A percentile compares a stretch with the other conserved stretches of the same genome.
These are phyloP conservation scores for Sarocladiaceae sp. DNA, from an alignment of 2,329 filamentous ascomycete genomes.

Conservation along the genomic window DNA sequence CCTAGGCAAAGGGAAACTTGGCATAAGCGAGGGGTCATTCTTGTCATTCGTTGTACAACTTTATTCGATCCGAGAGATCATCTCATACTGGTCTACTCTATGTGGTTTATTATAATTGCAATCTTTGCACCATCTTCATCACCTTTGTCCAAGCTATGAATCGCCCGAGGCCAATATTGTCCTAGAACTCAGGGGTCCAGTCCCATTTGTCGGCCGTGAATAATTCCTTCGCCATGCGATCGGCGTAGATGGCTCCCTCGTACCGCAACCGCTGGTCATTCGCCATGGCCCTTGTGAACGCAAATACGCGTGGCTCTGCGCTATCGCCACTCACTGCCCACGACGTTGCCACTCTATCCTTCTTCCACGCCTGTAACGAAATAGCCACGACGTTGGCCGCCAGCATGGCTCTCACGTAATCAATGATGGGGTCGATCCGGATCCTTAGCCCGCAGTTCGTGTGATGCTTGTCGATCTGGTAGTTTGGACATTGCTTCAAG, in stretches of 20 bases:
- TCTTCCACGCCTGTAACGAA: constrained; percentile 39
- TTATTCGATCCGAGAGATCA: not conserved
- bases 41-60: constrained; percentile 2
- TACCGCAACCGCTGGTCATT: constrained; percentile 43
- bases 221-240: constrained; percentile 43
- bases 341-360: constrained; percentile 28
- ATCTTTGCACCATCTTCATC: not conserved
- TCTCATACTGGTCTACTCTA: not conserved
- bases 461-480: constrained; percentile 70
- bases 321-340: constrained; percentile 27
- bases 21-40: not conserved
- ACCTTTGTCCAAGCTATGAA: too few species aligned
- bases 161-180: too few species aligned
- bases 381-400: constrained; percentile 39
- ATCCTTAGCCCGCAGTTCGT: constrained; percentile 65
- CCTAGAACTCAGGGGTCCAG: constrained; percentile 50
- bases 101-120: not conserved
- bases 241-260: constrained; percentile 42
- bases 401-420: constrained; percentile 55
- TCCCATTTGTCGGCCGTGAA: constrained; percentile 54
- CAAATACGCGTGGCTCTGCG: constrained; percentile 25
- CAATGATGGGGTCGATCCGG: constrained; percentile 58
- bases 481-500: constrained; percentile 60
- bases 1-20: too few species aligned
- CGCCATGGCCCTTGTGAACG: constrained; percentile 44